phyloP scores from a whole-genome alignment of 176 grass and related monocot genomes.

The Carex myosuroides region DNA sequence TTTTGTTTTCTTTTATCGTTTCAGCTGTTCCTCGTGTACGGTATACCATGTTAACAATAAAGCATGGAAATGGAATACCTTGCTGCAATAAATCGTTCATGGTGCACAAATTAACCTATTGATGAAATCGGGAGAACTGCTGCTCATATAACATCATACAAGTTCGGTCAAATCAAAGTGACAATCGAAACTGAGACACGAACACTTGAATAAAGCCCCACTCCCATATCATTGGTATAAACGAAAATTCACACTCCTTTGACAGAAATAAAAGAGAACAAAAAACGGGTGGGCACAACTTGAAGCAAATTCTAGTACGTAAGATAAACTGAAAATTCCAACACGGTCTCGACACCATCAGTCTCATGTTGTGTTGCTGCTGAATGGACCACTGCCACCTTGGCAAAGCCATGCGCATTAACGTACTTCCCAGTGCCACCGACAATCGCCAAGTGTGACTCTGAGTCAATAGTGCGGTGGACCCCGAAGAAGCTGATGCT shows the following conservation, averaged over 20 bases:
- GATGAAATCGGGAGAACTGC: not conserved
- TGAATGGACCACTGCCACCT: slow-evolving; percentile 45
- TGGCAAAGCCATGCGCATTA: slow-evolving; percentile 42
- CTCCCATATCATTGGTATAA: not conserved
- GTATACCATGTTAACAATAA: not conserved
- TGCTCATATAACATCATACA: not conserved
- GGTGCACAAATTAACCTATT: not conserved
- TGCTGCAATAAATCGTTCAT: not conserved
- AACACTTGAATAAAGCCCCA: not conserved
- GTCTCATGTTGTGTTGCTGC: slow-evolving; percentile 49
- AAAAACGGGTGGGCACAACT: not conserved
- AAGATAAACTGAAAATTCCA: slow-evolving; percentile 45
- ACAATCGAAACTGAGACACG: not conserved
- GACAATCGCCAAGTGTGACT: slow-evolving; percentile 54
- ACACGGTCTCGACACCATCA: slow-evolving; percentile 57
- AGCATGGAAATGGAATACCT: not conserved
- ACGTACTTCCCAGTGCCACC: slow-evolving; percentile 52
- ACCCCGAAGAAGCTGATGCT: slow-evolving; percentile 72
- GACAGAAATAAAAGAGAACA: not conserved
- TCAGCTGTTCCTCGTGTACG: not conserved
- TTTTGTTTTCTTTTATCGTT: not conserved
- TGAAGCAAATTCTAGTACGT: slow-evolving; percentile 22
- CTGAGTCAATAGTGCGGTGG: slow-evolving; percentile 51
- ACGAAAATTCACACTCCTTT: not conserved
- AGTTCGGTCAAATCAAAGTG: not conserved